Evolutionary conservation across 2,329 filamentous ascomycete species (phyloP).

Genomic region (Colletotrichum chrysophilum): DNA sequence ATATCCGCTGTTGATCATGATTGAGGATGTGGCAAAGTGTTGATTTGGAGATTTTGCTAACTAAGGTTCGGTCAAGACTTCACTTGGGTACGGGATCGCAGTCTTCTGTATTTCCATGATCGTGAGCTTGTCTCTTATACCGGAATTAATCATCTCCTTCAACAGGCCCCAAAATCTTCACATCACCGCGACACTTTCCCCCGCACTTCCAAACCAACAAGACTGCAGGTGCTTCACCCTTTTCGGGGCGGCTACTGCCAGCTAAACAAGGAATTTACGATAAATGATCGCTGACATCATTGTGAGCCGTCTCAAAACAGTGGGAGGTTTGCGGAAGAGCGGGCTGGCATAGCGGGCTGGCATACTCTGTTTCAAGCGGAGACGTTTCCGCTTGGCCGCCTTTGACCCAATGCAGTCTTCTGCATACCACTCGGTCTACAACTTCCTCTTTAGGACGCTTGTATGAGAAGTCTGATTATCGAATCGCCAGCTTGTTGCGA

Average conservation of each 20-base stretch:
- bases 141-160: neutral
- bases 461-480: neutral
- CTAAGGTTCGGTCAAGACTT: neutral
- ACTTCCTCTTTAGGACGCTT: neutral
- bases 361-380: neutral
- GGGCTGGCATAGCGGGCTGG: neutral
- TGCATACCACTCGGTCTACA: neutral
- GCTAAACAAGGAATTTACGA: neutral
- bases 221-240: neutral
- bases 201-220: neutral
- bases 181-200: neutral
- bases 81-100: neutral
- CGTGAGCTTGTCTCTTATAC: neutral
- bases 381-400: neutral
- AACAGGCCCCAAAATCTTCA: neutral
- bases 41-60: neutral
- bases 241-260: neutral
- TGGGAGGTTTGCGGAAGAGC: neutral
- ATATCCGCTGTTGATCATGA: neutral
- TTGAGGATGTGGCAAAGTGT: neutral
- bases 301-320: neutral
- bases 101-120: neutral
- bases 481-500: neutral
- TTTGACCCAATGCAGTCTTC: neutral
- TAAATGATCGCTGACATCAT: neutral